Base-by-base conservation (phyloP, 1,284 basidiomycete species). In the Hymenochaete sp. region DNA sequence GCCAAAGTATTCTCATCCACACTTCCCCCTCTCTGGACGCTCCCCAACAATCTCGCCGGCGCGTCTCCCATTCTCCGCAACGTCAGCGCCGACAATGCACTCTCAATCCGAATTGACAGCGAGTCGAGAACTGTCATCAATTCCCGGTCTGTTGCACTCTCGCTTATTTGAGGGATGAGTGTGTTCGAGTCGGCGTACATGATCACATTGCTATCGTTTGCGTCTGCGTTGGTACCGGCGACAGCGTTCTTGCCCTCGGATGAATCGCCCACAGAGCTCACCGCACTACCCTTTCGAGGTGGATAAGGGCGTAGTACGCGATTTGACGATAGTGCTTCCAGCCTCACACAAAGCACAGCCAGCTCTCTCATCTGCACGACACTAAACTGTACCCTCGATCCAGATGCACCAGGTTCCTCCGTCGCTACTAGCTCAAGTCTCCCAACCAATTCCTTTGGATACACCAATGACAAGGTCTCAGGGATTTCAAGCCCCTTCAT, bases 401-500 rank as follows among this genome's bases (percentile, higher is more conserved):
- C 68, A 2, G 70, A 68, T 5, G 67, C 63, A 39, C 71, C 70
- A 8, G 68, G 63, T 25, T 56, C 55, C 1, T 67, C 63, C 18
- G 68, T 62, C 1, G 64, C 58, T 18, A 67, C 67, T 28, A 84
- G 63, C 48, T 82, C 73, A 49, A 84, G 72, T 21, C 96, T 81
- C 6, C 82, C 84, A 16, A 76, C 73, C 16, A 98, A 70, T 13
- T 77, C 75, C 42, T 68, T 73, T 0, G 95, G 92, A 60, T 93
- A 97, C 38, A 98, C 73, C 19, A 87, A 64, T 22, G 89, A 88
- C 11, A 98, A 70, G 55, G 77, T 73, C 64, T 98, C 95, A 1
- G 89, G 89, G 1, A 87, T 73, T 64, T 97, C 93, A 28, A 98
- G 71, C 11, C 95, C 95, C 64, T 98, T 98, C 54, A 98, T 77